phyloP scores from a whole-genome alignment of 2,329 filamentous ascomycete species.

The Achaetomium macrosporum region DNA sequence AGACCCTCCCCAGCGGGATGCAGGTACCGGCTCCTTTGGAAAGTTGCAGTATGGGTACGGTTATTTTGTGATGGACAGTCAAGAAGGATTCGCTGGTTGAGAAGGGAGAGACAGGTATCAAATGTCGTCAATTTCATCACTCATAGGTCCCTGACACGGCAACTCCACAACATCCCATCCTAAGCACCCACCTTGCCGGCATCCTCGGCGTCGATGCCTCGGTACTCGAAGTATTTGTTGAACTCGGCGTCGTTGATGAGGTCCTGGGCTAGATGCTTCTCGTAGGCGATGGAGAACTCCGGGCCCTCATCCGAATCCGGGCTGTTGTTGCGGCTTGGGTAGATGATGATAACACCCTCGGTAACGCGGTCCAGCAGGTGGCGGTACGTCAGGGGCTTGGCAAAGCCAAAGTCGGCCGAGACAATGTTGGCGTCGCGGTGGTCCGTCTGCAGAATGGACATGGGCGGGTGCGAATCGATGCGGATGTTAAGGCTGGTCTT shows the following conservation, averaged over 20 bases:
- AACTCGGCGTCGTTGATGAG: constrained; percentile 33
- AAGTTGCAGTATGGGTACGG: too few relatives aligned
- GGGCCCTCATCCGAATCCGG: constrained; percentile 30
- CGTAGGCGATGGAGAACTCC: constrained; percentile 32
- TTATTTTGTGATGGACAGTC: too few relatives aligned
- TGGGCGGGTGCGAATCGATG: constrained; percentile 32
- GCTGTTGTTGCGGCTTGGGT: constrained; percentile 26
- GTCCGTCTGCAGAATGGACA: constrained; percentile 33
- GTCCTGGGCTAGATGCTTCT: constrained; percentile 29
- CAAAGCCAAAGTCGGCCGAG: constrained; percentile 34
- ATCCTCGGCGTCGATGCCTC: constrained; percentile 26
- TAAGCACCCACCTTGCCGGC: neutral
- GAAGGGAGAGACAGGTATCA: too few relatives aligned
- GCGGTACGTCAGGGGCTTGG: constrained; percentile 29
- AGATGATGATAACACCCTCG: constrained; percentile 28
- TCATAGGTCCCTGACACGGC: neutral
- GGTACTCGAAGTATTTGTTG: constrained; percentile 34
- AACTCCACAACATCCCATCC: neutral
- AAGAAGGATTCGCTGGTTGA: too few relatives aligned
- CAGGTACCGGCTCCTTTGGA: too few relatives aligned
- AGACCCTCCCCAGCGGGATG: neutral
- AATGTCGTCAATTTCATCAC: too few relatives aligned
- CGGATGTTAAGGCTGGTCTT: constrained; percentile 32
- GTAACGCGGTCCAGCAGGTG: constrained; percentile 30
- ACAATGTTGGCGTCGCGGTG: constrained; percentile 30